Evolutionary conservation across 1,284 basidiomycete genomes (phyloP), one percentile per base, ranked within the genome.

Genomic region (Cystobasidiaceae sp.): DNA sequence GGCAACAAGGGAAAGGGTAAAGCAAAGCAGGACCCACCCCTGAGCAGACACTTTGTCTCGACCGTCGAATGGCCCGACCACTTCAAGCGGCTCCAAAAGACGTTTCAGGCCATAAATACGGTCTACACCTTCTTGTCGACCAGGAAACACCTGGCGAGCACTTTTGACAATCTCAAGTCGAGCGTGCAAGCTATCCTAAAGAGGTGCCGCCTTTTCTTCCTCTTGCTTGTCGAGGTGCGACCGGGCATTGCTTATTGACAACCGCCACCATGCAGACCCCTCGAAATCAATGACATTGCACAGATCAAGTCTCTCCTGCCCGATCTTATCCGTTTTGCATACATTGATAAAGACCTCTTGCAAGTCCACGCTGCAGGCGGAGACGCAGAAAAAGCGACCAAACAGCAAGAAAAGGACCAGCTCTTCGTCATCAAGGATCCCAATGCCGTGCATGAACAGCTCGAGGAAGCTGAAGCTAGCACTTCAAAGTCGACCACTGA

Each of bases 221-320:
- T n/a, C n/a, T n/a, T n/a, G n/a, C n/a, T n/a, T n/a, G n/a, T n/a
- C n/a, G n/a, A n/a, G n/a, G n/a, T n/a, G n/a, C n/a, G 21, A 8
- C 56, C 23, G 25, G 17, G 21, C 19, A 13, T 6, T 39, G n/a
- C 33, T 34, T 74, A 33, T 72, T 69, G 23, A 59, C 21, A 28
- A 23, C 43, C 8, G 39, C 46, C 44, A 54, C 44, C 67, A 11
- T 17, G 11, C 72, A 92, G 89, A 49, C 87, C 89, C 0, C 79
- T 94, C n/a, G 85, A 91, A 67, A 79, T 93, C 17, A 76, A 80
- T 32, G 84, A 85, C 71, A 84, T 94, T 25, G 88, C 90, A 3
- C 88, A 93, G 76, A 81, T 94, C 68, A 93, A 93, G 86, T 91
- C 89, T 1, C 81, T 94, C 7, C 80, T 93, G 25, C 91, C 91